Percentiles rank a stretch among this genome's conserved stretches.
Evolutionary conservation across 306 rosid genomes (phyloP).

Genomic region (Cicer yamashitae): DNA sequence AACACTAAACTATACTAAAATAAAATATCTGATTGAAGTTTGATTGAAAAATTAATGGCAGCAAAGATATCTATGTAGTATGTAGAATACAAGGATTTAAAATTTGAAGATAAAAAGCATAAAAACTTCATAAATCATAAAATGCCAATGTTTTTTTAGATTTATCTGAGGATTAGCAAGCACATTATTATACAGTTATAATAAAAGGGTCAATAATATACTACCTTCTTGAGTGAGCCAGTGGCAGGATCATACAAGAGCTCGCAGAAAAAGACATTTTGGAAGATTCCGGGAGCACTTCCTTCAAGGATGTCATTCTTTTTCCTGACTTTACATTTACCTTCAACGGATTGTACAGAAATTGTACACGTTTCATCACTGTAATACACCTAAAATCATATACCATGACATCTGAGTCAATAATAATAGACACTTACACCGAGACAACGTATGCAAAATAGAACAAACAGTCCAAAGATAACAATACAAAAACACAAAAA

Average conservation of each 20-base stretch:
- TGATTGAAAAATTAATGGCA: background rate
- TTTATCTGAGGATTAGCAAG: slow-evolving; percentile 20
- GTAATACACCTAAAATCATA: slow-evolving; percentile 54
- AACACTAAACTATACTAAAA: background rate
- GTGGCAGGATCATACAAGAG: slow-evolving; percentile 56
- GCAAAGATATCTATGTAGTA: background rate
- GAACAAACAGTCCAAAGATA: slow-evolving; percentile 6
- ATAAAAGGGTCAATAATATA: slow-evolving; percentile 28
- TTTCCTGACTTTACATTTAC: slow-evolving; percentile 59
- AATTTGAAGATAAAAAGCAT: slow-evolving; percentile 1
- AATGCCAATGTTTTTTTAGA: slow-evolving; percentile 8
- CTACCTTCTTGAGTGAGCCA: slow-evolving; percentile 61
- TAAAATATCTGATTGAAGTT: background rate
- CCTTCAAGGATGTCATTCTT: slow-evolving; percentile 50
- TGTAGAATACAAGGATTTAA: background rate
- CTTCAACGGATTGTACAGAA: slow-evolving; percentile 55
- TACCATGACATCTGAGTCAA: slow-evolving; percentile 37
- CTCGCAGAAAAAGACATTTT: slow-evolving; percentile 58
- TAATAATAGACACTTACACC: background rate
- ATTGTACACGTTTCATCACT: slow-evolving; percentile 52
- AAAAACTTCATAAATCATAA: background rate
- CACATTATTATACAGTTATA: slow-evolving; percentile 15
- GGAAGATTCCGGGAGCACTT: slow-evolving; percentile 47
- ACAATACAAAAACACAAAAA: background rate
- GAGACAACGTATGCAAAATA: slow-evolving; percentile 16